phyloP scores from a whole-genome alignment of 495 filamentous ascomycete species.

The Glonium stellatum region DNA sequence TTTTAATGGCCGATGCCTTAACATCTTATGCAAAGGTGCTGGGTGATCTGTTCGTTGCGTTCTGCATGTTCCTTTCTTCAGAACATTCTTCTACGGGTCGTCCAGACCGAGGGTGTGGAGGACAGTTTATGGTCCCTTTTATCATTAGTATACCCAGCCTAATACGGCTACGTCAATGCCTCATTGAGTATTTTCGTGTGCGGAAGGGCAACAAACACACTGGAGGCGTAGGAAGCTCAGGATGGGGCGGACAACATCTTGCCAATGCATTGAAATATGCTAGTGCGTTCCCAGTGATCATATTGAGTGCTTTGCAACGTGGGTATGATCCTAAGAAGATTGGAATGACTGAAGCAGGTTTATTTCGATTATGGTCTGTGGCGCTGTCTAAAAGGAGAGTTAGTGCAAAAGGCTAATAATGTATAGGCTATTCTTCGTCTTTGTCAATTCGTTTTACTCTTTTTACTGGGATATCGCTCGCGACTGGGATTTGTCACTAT shows the following conservation, averaged over 20 bases:
- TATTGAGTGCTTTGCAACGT: constrained; percentile 65
- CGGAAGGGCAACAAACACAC: constrained; percentile 39
- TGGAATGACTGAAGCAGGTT: constrained; percentile 49
- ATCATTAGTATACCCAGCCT: constrained; percentile 73
- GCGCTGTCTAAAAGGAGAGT: background rate
- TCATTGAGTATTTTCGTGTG: constrained; percentile 79
- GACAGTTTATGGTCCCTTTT: constrained; percentile 64
- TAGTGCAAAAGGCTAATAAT: background rate
- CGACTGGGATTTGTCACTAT: constrained; percentile 94
- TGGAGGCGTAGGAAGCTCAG: constrained; percentile 39
- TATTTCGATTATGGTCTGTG: constrained; percentile 52
- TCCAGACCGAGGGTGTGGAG: constrained; percentile 76
- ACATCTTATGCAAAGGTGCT: constrained; percentile 91
- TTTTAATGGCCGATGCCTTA: constrained; percentile 87
- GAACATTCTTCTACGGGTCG: constrained; percentile 65
- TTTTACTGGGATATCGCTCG: constrained; percentile 98
- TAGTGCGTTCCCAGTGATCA: constrained; percentile 84
- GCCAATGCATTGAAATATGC: constrained; percentile 92
- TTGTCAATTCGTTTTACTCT: constrained; percentile 79
- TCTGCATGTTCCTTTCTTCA: constrained; percentile 78
- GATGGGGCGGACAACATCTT: constrained; percentile 75
- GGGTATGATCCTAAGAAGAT: constrained; percentile 52
- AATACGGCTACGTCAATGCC: constrained; percentile 85
- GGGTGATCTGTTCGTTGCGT: constrained; percentile 77
- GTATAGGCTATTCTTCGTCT: constrained; percentile 48